Evolutionary conservation across 2,329 filamentous ascomycete species (phyloP).

Genomic region (Colletotrichum australisinense): DNA sequence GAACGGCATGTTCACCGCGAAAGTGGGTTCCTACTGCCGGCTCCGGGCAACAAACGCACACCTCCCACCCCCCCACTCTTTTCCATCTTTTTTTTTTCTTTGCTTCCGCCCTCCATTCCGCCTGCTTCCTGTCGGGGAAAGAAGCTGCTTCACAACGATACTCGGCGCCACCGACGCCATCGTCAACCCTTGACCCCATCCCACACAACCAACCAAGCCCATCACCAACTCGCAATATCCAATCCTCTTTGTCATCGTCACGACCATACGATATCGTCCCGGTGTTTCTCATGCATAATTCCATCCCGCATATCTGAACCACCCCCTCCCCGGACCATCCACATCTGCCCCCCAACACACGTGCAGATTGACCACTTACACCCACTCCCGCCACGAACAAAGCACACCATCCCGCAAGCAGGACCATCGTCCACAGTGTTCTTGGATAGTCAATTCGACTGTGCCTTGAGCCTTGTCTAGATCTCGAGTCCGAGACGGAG

Average conservation of each 20-base stretch:
- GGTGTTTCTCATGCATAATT: neutral
- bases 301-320: neutral
- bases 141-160: neutral
- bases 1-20: neutral
- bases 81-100: neutral
- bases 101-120: neutral
- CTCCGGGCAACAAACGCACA: neutral
- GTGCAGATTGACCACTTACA: constrained; percentile 3
- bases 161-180: constrained; percentile 20
- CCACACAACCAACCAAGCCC: neutral
- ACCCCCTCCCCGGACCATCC: neutral
- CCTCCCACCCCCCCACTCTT: neutral
- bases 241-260: constrained; percentile 6
- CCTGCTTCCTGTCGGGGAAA: neutral
- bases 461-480: constrained; percentile 11
- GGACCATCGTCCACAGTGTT: constrained; percentile 1
- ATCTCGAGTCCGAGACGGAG: neutral
- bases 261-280: constrained; percentile 22
- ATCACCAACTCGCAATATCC: neutral
- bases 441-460: neutral
- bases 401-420: neutral
- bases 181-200: neutral
- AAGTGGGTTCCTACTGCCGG: neutral
- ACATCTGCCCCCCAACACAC: neutral
- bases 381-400: neutral